Evolutionary conservation across 179 eudicot genomes (phyloP), one percentile per base, ranked within the genome.

Genomic region (Spinacia oleracea): DNA sequence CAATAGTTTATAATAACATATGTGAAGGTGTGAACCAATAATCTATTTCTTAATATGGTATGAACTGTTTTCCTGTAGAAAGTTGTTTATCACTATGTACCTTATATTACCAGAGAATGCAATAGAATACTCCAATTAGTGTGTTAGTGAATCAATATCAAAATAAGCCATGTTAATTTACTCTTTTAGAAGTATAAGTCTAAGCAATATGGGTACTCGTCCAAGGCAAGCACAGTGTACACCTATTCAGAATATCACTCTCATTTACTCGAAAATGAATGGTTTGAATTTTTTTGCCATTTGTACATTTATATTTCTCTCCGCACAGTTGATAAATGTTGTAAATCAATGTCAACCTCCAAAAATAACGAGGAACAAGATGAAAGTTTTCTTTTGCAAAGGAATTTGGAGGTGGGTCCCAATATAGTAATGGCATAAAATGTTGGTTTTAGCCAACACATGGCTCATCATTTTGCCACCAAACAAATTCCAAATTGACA

Each of bases 401-500:
- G 51, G 23, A 43, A 53, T 79, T 73, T 16, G 40, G 70, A 31
- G 11, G 55, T 20, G 63, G 74, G 63, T 0, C 83, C 75, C 53
- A 31, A 43, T 7, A 48, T 9, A 76, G 64, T 76, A 16, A 81
- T 69, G 40, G 76, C 34, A 18, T 69, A 38, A 81, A 76, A 60
- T 65, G 72, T 76, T 76, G 43, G 55, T 48, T 70, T 67, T 74
- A 42, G 79, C 50, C 69, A 40, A 80, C 48, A 68, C 60, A 67
- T 74, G 64, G 82, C 46, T 68, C 66, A 81, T 50, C 76, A 70
- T 60, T 56, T 70, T 46, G 70, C 66, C 63, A 60, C 25, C 80
- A 70, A 70, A 76, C 80, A 81, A 81, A 70, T 64, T 10, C 79
- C 60, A 62, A 76, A 50, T 62, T 81, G 83, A 76, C 83, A 81